A percentile compares a stretch with the other conserved stretches of the same genome.
Conservation (phyloP, 2,329 filamentous ascomycete species). For the Curvularia sp. region DNA sequence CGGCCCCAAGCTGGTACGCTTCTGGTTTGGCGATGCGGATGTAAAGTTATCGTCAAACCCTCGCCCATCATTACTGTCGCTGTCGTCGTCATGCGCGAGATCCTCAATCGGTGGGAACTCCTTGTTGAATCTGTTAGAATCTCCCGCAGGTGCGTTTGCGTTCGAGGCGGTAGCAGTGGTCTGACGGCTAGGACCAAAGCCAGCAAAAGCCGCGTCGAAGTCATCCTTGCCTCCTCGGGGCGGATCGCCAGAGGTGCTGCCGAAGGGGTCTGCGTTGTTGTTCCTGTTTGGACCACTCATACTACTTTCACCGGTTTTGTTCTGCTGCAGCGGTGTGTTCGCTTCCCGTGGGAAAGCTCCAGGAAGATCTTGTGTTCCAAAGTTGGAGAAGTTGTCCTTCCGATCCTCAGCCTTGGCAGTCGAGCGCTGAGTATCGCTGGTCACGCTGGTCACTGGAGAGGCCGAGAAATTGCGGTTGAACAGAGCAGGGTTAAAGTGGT, state of each 20-base stretch:
- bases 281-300: conserved; percentile 57
- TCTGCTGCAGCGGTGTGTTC: conserved; percentile 56
- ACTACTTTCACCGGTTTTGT: conserved; percentile 57
- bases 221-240: conserved; percentile 70
- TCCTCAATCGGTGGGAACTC: conserved; percentile 97
- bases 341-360: conserved; percentile 58
- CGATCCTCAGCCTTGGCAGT: conserved; percentile 47
- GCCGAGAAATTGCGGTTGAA: conserved; percentile 51
- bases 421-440: conserved; percentile 50
- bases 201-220: conserved; percentile 85
- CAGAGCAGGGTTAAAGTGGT: conserved; percentile 46
- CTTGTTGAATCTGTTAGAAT: conserved; percentile 64
- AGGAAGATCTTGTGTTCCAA: conserved; percentile 52
- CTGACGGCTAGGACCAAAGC: conserved; percentile 67
- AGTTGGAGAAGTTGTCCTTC: conserved; percentile 52
- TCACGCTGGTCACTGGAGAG: conserved; percentile 51
- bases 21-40: conserved; percentile 60
- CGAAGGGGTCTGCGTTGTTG: conserved; percentile 54
- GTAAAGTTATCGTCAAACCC: conserved; percentile 96
- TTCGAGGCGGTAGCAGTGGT: conserved; percentile 52
- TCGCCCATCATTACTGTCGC: conserved; percentile 70
- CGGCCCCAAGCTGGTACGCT: conserved; percentile 38
- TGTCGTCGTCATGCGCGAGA: conserved; percentile 82
- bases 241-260: conserved; percentile 41
- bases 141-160: conserved; percentile 39